A percentile compares a stretch with the other conserved stretches of the same genome.
These are phyloP conservation scores for Hypoxylon cercidicola DNA, from an alignment of 495 filamentous ascomycete genomes.

Conservation along the genomic window DNA sequence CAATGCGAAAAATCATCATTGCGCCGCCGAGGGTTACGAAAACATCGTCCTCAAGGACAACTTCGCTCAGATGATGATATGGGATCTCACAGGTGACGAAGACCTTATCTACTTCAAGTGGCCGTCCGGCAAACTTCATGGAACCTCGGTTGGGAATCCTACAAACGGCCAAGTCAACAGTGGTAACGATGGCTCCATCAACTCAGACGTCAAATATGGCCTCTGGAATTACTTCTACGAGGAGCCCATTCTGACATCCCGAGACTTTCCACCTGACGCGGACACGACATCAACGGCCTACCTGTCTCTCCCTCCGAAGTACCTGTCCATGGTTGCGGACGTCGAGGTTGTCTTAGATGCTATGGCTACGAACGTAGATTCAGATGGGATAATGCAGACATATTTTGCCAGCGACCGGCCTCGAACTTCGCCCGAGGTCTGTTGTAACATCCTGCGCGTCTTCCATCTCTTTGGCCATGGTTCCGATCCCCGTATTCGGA, in stretches of 20 bases:
- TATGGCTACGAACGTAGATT: conserved; percentile 28
- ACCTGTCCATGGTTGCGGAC: conserved; percentile 19
- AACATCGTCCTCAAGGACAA: conserved; percentile 32
- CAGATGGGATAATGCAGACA: conserved; percentile 35
- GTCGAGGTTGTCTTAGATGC: conserved; percentile 21
- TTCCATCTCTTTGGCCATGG: conserved; percentile 35
- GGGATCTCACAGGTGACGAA: conserved; percentile 32
- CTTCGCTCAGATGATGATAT: conserved; percentile 39
- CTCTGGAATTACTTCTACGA: conserved; percentile 36
- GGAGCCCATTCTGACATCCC: conserved; percentile 18
- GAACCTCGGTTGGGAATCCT: background rate
- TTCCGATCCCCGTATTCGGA: conserved; percentile 9
- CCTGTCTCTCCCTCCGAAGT: conserved; percentile 22
- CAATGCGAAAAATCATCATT: conserved; percentile 25
- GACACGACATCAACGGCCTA: conserved; percentile 44
- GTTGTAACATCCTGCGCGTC: conserved; percentile 38
- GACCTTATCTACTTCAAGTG: conserved; percentile 33
- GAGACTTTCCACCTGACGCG: conserved; percentile 29
- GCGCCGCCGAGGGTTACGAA: conserved; percentile 11
- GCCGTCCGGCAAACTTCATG: conserved; percentile 27
- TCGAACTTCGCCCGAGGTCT: conserved; percentile 22
- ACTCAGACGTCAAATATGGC: background rate
- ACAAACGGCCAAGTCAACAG: background rate
- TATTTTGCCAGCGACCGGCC: conserved; percentile 33
- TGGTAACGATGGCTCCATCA: background rate